Percentiles rank a stretch among this genome's conserved stretches.
These are phyloP conservation scores for Trypanosoma conorhini DNA, from an alignment of 208 protist genomes.

Conservation along the genomic window DNA sequence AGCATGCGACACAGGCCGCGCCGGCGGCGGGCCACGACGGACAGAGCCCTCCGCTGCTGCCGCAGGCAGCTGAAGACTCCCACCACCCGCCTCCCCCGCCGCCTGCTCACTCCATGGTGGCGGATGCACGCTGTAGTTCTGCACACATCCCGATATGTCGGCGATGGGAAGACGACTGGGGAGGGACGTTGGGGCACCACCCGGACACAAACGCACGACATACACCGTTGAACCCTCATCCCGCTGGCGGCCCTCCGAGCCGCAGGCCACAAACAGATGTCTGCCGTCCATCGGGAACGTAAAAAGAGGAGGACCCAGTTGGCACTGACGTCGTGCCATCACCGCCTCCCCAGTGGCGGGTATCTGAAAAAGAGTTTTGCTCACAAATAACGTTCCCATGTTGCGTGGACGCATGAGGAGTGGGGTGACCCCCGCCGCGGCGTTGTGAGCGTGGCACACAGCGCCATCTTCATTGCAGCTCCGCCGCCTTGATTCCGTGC, in stretches of 20 bases:
- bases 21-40: constrained; percentile 31
- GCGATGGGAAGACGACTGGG: constrained; percentile 15
- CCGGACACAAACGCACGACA: constrained; percentile 12
- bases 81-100: neutral
- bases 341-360: neutral
- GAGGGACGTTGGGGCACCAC: neutral
- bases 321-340: neutral
- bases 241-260: neutral
- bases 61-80: neutral
- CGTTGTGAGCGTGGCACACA: neutral
- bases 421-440: neutral
- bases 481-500: neutral
- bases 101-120: neutral
- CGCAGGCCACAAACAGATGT: constrained; percentile 17
- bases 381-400: constrained; percentile 38
- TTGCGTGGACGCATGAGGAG: constrained; percentile 31
- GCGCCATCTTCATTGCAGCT: neutral
- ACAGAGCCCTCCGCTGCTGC: constrained; percentile 5
- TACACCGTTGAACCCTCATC: constrained; percentile 12
- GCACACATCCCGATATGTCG: constrained; percentile 26
- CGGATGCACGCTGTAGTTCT: neutral
- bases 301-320: neutral
- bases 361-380: constrained; percentile 37
- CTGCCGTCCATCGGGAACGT: constrained; percentile 21
- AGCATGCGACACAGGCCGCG: neutral